These are phyloP conservation scores for Przewalskia tangutica DNA, from an alignment of 257 asterid species.

Conservation along the genomic window DNA sequence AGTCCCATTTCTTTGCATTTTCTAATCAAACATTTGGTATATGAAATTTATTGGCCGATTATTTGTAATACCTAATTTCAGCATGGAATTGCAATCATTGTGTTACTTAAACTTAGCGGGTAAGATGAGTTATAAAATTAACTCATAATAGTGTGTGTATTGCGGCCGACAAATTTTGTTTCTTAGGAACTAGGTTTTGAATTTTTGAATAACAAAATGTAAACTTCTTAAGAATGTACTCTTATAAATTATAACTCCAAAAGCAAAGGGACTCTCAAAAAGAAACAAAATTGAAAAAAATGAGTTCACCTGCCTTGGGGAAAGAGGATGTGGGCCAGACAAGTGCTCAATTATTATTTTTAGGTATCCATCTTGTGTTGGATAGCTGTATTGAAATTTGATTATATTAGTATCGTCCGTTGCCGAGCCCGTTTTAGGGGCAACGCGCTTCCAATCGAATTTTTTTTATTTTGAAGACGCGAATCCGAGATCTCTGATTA, in stretches of 20 bases:
- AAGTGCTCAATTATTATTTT: not conserved
- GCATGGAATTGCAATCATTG: not conserved
- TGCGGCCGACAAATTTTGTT: not conserved
- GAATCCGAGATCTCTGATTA: too few species aligned
- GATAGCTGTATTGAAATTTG: too few species aligned
- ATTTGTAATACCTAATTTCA: not conserved
- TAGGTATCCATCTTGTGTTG: too few species aligned
- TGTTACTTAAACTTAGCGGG: not conserved
- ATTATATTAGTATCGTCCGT: too few species aligned
- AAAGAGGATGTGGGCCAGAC: not conserved
- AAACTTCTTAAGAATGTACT: not conserved
- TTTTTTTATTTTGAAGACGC: too few species aligned
- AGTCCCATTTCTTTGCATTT: too few species aligned
- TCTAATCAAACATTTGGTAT: too few species aligned
- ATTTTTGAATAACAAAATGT: not conserved
- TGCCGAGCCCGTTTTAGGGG: too few species aligned
- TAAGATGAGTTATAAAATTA: not conserved
- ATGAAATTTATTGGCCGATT: too few species aligned
- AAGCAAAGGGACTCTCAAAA: not conserved
- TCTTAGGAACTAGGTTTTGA: not conserved
- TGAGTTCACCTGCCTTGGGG: not conserved
- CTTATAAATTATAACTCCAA: not conserved
- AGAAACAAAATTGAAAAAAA: not conserved
- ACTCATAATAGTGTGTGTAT: not conserved
- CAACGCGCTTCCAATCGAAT: too few species aligned